Percentiles rank a stretch among this genome's conserved stretches.
These are phyloP conservation scores for Oxytropis ochrocephala DNA, from an alignment of 306 rosid species.

Conservation along the genomic window DNA sequence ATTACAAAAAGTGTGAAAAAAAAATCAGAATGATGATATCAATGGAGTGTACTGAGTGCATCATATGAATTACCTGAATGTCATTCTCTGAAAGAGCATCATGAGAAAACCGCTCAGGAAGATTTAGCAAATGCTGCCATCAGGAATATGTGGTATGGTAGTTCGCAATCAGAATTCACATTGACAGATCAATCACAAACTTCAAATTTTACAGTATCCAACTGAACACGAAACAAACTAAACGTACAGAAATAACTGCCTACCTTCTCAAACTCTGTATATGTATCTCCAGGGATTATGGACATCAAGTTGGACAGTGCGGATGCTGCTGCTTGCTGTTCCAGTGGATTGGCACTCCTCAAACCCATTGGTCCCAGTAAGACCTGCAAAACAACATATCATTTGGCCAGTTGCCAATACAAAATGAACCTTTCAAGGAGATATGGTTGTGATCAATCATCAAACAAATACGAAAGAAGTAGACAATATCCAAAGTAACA, in stretches of 20 bases:
- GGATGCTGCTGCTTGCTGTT: constrained; percentile 68
- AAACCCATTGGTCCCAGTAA: constrained; percentile 67
- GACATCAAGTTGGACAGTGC: constrained; percentile 74
- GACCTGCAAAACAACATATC: constrained; percentile 41
- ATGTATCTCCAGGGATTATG: constrained; percentile 70
- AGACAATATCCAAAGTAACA: background rate
- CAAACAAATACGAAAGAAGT: background rate
- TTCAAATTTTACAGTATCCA: background rate
- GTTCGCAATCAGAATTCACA: constrained; percentile 33
- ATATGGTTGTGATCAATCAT: background rate
- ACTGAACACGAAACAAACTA: background rate
- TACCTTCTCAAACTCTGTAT: constrained; percentile 79
- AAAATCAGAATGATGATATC: background rate
- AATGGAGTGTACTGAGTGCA: background rate
- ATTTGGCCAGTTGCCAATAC: constrained; percentile 8
- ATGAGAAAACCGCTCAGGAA: constrained; percentile 62
- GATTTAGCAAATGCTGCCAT: constrained; percentile 68
- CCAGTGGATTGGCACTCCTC: constrained; percentile 50
- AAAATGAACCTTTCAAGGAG: constrained; percentile 13
- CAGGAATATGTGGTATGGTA: constrained; percentile 14
- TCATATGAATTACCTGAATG: constrained; percentile 52
- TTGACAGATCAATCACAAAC: background rate
- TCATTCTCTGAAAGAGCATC: constrained; percentile 75
- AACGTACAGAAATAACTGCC: background rate
- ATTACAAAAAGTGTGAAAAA: background rate